Evolutionary conservation across 176 grass and related monocot species (phyloP), one percentile per base, ranked within the genome.

Genomic region (Saccharum officinarum): DNA sequence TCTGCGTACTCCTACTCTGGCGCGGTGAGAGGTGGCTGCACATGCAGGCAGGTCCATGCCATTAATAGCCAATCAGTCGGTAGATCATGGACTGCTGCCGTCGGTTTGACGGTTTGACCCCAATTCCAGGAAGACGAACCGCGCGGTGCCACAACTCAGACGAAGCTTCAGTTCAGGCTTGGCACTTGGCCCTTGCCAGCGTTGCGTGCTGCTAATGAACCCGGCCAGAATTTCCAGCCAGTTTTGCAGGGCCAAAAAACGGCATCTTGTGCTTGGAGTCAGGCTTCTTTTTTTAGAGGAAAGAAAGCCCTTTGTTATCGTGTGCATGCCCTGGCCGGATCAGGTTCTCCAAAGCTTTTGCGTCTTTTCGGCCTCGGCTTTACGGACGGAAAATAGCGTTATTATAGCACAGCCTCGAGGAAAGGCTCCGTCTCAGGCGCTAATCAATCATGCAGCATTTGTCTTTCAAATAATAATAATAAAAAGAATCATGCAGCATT

Each of bases 1-100:
- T 59, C 55, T 23, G 4, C 3, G 1, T 61, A 61, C 54, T 59
- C 57, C 57, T 61, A 61, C 54, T n/a, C 59, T 10, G 59, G 59
- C 22, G 22, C 22, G 17, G 15, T 46, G 47, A 86, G 9, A 7
- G 72, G 25, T 28, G 88, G 65, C 79, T 83, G 83, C 84, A 86
- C 88, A 90, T 90, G 88, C 73, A 73, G 28, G 45, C 7, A 7
- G 54, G 45, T 64, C 67, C 7, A 38, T 20, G 82, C n/a, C 45
- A 22, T 46, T 18, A 71, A 30, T 67, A 60, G 73, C 67, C 10
- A 31, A 81, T 33, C 78, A 81, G 60, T 71, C 42, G 71, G 60
- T 41, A 55, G 44, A 44, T 26, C 59, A 68, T 75, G 80, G 74
- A 86, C 80, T 60, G 67, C 10, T 82, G 79, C 57, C 11, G 57